Evolutionary conservation across 768 basidiomycete species (phyloP).

Genomic region (Chlorophyllum brunneum): DNA sequence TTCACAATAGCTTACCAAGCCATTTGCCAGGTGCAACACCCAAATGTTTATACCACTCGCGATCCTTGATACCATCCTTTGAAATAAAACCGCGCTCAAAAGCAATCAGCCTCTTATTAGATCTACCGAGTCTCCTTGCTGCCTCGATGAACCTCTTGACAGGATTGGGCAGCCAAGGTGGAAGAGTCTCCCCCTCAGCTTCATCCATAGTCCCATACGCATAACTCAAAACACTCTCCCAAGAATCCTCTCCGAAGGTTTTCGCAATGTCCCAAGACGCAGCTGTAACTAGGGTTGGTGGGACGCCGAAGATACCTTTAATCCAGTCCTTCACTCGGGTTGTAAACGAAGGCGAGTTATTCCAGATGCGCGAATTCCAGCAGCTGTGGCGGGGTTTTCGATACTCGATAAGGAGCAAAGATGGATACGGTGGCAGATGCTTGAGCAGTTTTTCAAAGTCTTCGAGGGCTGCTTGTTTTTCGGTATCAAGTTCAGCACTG

Average conservation of each 20-base stretch:
- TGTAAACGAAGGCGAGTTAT: conserved; percentile 13
- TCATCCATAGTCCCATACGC: conserved; percentile 12
- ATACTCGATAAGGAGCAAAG: conserved; percentile 1
- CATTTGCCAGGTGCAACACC: conserved; percentile 86
- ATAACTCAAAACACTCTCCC: not conserved
- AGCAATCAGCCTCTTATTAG: conserved; percentile 61
- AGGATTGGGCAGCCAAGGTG: conserved; percentile 3
- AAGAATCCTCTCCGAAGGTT: conserved; percentile 8
- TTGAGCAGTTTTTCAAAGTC: conserved; percentile 44
- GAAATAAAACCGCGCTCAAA: conserved; percentile 84
- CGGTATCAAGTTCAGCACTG: conserved; percentile 53
- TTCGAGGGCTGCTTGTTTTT: conserved; percentile 53
- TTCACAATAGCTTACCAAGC: conserved; percentile 49
- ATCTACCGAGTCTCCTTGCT: conserved; percentile 50
- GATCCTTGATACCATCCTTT: conserved; percentile 68
- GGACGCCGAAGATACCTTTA: conserved; percentile 35
- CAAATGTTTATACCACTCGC: conserved; percentile 85
- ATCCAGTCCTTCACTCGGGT: conserved; percentile 29
- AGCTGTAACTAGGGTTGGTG: conserved; percentile 24
- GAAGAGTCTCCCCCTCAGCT: not conserved
- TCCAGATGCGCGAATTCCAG: conserved; percentile 2
- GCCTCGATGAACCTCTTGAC: conserved; percentile 41
- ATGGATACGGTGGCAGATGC: conserved; percentile 25
- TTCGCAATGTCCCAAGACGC: conserved; percentile 13
- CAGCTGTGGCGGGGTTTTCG: conserved; percentile 23